Conservation (phyloP, 2,329 filamentous ascomycete genomes). For the Cyclaneusma minus region DNA sequence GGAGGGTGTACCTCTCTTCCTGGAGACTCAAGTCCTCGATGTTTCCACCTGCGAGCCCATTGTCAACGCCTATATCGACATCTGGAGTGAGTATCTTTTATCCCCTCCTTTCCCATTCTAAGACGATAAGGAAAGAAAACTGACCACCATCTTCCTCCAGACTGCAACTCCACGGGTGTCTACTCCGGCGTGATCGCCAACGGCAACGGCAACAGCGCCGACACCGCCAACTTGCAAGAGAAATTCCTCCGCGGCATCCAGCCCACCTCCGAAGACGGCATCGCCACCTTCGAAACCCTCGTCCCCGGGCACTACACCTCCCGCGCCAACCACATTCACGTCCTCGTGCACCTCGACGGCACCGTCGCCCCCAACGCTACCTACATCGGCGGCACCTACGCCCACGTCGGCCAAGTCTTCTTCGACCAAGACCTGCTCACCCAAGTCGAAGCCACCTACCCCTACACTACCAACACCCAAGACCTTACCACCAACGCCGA, state of each 20-base stretch:
- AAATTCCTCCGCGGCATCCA: slow-evolving; percentile 27
- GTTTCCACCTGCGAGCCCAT: slow-evolving; percentile 35
- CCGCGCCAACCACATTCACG: slow-evolving; percentile 31
- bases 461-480: slow-evolving; percentile 32
- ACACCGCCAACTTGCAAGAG: slow-evolving; percentile 21
- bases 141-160: not conserved
- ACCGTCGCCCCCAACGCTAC: slow-evolving; percentile 25
- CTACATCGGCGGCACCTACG: slow-evolving; percentile 31
- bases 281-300: slow-evolving; percentile 24
- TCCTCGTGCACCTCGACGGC: slow-evolving; percentile 27
- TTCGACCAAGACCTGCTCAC: slow-evolving; percentile 43
- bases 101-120: not conserved
- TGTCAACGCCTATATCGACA: slow-evolving; percentile 31
- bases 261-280: slow-evolving; percentile 24
- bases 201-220: slow-evolving; percentile 25
- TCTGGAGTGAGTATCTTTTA: slow-evolving; percentile 27
- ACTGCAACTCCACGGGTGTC: slow-evolving; percentile 28
- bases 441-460: slow-evolving; percentile 29
- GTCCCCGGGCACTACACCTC: slow-evolving; percentile 30
- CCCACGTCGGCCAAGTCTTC: slow-evolving; percentile 49
- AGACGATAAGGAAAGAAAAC: slow-evolving; percentile 3
- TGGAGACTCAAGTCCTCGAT: slow-evolving; percentile 38
- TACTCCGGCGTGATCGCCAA: slow-evolving; percentile 28
- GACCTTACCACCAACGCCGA: slow-evolving; percentile 29
- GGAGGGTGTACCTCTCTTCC: slow-evolving; percentile 28